Evolutionary conservation across 148 eudicot species (phyloP).

Genomic region (Rhododendron griersonianum): DNA sequence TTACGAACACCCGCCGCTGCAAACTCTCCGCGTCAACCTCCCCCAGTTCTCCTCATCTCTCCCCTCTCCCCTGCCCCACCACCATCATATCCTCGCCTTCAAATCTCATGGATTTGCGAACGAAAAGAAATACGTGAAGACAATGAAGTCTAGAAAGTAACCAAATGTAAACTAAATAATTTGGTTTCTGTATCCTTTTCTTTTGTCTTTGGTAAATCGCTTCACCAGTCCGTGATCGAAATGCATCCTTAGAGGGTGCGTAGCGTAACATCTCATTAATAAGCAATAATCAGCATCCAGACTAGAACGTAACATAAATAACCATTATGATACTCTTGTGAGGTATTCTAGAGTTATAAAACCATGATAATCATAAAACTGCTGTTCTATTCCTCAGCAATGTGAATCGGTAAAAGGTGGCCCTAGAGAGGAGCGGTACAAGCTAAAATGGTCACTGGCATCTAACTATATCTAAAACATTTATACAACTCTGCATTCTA

Average conservation of each 20-base stretch:
- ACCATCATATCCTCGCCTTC: too few species aligned
- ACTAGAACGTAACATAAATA: background rate
- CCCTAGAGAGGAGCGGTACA: background rate
- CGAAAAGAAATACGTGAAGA: background rate
- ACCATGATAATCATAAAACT: background rate
- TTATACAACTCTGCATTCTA: slow-evolving; percentile 4
- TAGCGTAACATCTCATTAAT: background rate
- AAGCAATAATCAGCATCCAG: slow-evolving; percentile 4
- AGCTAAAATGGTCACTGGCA: background rate
- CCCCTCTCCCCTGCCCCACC: too few species aligned
- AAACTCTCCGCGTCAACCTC: too few species aligned
- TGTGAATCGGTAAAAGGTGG: background rate
- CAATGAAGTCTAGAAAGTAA: background rate
- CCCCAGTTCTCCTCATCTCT: too few species aligned
- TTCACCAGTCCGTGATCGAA: background rate
- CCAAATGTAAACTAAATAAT: background rate
- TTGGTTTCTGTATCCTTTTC: background rate
- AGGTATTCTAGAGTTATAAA: background rate
- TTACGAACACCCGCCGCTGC: too few species aligned
- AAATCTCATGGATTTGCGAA: background rate
- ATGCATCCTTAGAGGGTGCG: background rate
- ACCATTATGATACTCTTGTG: background rate
- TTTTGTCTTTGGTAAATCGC: background rate
- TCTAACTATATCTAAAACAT: background rate
- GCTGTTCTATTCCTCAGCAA: background rate